Base-by-base conservation (phyloP, 176 grass and related monocot genomes). In the Saccharum spontaneum region DNA sequence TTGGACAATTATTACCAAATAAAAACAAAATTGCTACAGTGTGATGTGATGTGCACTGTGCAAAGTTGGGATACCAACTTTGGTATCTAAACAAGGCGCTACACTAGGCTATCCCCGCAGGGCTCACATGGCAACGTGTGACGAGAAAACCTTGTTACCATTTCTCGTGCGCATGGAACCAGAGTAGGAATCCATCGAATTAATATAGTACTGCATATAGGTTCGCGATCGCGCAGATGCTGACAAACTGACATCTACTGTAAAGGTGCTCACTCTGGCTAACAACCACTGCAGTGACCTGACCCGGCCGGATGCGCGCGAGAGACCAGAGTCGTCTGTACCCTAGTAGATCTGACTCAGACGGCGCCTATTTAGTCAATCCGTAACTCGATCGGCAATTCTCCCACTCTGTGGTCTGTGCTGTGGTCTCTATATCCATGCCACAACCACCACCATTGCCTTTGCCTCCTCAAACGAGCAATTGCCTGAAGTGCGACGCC, bases 121-220 rank as follows among this genome's bases (percentile, higher is more conserved):
- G 46, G 44, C 78, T 68, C 85, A 82, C 85, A 82, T 76, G 70
- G 85, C 70, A 82, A 68, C 77, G n/a, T 61, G 84, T 12, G 52
- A 71, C 3, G n/a, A 85, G 28, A 22, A 85, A 33, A 85, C 49
- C 46, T 49, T 46, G 12, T 46, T 16, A 14, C 8, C 17, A 16
- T 49, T 65, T 63, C 44, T 43, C 1, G 8, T 62, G 28, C 6
- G 37, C 11, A 49, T 18, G 40, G 18, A 48, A 79, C 9, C 2
- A 22, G 1, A 31, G 2, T 46, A 79, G 43, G 60, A 12, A 38
- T 31, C 34, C n/a, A 15, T 41, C 67, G 59, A 59, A 71, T 34
- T 34, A 33, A 33, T 71, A 41, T 55, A 81, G 22, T 39, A 34
- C 30, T 69, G 1, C 45, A 2, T 16, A 4, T 16, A 5, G 30